A percentile compares a stretch with the other conserved stretches of the same genome.
Conservation (phyloP, 2,329 filamentous ascomycete species). For the Pseudonectria buxi region DNA sequence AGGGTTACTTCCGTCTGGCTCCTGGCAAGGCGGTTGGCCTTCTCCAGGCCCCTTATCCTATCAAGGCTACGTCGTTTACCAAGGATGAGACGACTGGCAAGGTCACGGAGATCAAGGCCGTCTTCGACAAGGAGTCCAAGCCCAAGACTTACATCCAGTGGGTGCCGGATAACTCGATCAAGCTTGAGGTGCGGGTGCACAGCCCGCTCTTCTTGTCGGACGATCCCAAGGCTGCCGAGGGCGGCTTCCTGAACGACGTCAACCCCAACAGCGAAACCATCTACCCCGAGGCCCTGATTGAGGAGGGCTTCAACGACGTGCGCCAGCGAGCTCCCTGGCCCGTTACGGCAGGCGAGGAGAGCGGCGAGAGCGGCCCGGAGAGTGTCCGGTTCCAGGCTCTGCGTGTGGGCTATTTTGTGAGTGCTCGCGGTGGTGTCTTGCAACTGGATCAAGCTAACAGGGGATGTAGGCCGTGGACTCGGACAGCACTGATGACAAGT, state of each 20-base stretch:
- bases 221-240: conserved; percentile 69
- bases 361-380: conserved; percentile 58
- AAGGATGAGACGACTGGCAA: conserved; percentile 59
- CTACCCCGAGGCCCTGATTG: conserved; percentile 72
- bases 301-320: conserved; percentile 77
- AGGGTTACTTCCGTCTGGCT: conserved; percentile 74
- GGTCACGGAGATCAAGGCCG: conserved; percentile 57
- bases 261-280: conserved; percentile 78
- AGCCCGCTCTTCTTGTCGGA: conserved; percentile 81
- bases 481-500: conserved; percentile 70
- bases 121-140: conserved; percentile 63
- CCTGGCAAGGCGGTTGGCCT: conserved; percentile 72
- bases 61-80: conserved; percentile 62
- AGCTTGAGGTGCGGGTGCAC: conserved; percentile 71
- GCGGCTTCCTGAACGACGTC: conserved; percentile 77
- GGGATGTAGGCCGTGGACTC: conserved; percentile 59
- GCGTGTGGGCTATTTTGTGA: conserved; percentile 76
- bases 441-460: conserved; percentile 7
- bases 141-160: conserved; percentile 87
- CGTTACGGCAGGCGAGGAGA: conserved; percentile 64
- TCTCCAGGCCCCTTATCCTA: conserved; percentile 63
- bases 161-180: conserved; percentile 63
- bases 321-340: conserved; percentile 71
- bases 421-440: conserved; percentile 15
- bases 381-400: conserved; percentile 86